Evolutionary conservation across 257 asterid species (phyloP).

Genomic region (Capsicum rhomboideum): DNA sequence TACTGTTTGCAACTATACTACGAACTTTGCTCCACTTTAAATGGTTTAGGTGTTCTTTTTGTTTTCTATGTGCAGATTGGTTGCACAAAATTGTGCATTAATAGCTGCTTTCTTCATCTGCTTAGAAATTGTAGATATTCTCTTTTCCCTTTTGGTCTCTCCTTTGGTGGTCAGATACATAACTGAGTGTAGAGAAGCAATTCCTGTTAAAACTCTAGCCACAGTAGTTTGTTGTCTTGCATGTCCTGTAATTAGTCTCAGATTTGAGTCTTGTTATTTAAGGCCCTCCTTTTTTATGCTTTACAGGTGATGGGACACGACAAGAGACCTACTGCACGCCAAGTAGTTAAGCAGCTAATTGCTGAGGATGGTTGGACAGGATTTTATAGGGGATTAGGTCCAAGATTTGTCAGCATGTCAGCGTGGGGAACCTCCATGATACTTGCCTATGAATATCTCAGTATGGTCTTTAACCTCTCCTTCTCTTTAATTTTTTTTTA

Average conservation of each 20-base stretch:
- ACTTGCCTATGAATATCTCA: constrained; percentile 88
- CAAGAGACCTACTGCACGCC: constrained; percentile 60
- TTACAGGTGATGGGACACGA: constrained; percentile 75
- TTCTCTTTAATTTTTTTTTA: not conserved
- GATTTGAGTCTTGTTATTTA: not conserved
- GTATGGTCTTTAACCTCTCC: constrained; percentile 25
- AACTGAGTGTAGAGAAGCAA: not conserved
- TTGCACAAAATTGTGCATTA: not conserved
- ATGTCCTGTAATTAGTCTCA: not conserved
- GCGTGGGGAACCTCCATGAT: constrained; percentile 99
- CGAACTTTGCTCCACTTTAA: not conserved
- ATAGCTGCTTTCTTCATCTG: not conserved
- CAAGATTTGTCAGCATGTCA: constrained; percentile 96
- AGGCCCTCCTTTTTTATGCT: constrained; percentile 6
- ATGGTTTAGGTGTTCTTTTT: not conserved
- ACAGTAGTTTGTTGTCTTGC: not conserved
- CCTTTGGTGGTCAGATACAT: not conserved
- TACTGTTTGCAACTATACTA: not conserved
- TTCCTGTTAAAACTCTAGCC: not conserved
- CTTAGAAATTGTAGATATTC: not conserved
- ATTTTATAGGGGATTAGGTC: constrained; percentile 90
- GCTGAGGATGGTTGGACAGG: constrained; percentile 96
- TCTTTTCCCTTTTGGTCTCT: not conserved
- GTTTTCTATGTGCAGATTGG: not conserved
- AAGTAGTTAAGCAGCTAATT: constrained; percentile 66